These are phyloP conservation scores for Suhomyces sp. DNA, from an alignment of 805 yeast species.

Conservation along the genomic window DNA sequence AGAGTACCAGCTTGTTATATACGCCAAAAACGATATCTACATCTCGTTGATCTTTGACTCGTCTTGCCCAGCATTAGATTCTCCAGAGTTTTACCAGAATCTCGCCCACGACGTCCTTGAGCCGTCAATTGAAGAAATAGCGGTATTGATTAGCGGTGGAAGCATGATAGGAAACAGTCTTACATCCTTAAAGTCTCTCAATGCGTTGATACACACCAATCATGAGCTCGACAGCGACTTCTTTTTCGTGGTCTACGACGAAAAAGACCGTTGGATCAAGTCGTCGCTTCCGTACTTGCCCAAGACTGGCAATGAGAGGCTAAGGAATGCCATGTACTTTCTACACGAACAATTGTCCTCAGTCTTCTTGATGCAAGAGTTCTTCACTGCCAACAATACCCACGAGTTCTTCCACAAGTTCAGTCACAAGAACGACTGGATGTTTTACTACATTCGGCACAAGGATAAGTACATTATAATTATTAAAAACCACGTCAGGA, in stretches of 20 bases:
- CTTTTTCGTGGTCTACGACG: constrained; percentile 35
- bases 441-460: constrained; percentile 36
- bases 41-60: constrained; percentile 32
- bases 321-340: constrained; percentile 27
- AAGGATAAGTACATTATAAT: constrained; percentile 30
- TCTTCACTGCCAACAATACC: constrained; percentile 20
- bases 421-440: constrained; percentile 38
- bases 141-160: constrained; percentile 12
- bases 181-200: constrained; percentile 26
- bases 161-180: constrained; percentile 25
- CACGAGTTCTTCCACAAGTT: constrained; percentile 42
- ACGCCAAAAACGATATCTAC: constrained; percentile 18
- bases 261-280: constrained; percentile 19
- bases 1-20: constrained; percentile 34
- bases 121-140: constrained; percentile 24
- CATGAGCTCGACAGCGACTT: constrained; percentile 30
- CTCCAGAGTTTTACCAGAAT: constrained; percentile 19
- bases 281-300: constrained; percentile 40
- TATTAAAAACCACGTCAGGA: constrained; percentile 32
- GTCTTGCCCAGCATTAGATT: constrained; percentile 19
- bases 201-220: constrained; percentile 8
- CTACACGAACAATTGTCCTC: constrained; percentile 38
- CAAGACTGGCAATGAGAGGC: not conserved
- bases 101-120: constrained; percentile 14
- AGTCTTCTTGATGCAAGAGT: constrained; percentile 25